Conservation (phyloP, 2,329 filamentous ascomycete genomes). For the Zymoseptoria pseudotritici region DNA sequence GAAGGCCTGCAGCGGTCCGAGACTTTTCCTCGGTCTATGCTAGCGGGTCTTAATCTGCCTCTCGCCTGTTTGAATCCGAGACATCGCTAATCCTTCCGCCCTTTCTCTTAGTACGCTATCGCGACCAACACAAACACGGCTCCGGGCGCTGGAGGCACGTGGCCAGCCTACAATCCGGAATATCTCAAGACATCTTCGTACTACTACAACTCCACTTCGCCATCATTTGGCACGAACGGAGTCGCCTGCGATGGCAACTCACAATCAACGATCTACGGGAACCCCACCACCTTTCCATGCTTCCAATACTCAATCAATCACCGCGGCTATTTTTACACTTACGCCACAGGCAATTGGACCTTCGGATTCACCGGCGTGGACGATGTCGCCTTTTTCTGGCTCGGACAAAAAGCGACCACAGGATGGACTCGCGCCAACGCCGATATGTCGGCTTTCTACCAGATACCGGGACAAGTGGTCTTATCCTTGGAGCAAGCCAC, state of each 20-base stretch:
- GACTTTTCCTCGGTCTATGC: too few relatives aligned
- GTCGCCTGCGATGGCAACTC: not conserved
- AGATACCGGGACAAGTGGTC: not conserved
- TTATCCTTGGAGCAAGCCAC: not conserved
- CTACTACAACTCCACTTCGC: not conserved
- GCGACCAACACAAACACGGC: not conserved
- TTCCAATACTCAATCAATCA: conserved; percentile 12
- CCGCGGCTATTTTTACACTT: conserved; percentile 10
- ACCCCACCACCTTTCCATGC: not conserved
- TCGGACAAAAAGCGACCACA: conserved; percentile 17
- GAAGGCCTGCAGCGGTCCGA: too few relatives aligned
- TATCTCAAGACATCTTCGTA: not conserved
- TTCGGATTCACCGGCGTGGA: conserved; percentile 17
- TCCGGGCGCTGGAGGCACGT: not conserved
- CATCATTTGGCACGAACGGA: not conserved
- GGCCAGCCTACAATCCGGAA: not conserved
- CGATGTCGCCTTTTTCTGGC: conserved; percentile 22
- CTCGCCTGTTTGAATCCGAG: too few relatives aligned
- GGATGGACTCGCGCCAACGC: conserved; percentile 17
- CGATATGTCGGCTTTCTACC: conserved; percentile 3
- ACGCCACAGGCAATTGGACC: conserved; percentile 17
- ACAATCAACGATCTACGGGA: not conserved
- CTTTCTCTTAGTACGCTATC: not conserved
- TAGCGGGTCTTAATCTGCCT: too few relatives aligned
- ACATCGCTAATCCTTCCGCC: too few relatives aligned